These are phyloP conservation scores for Wickerhamomyces bovis DNA, from an alignment of 805 yeast species.

Conservation along the genomic window DNA sequence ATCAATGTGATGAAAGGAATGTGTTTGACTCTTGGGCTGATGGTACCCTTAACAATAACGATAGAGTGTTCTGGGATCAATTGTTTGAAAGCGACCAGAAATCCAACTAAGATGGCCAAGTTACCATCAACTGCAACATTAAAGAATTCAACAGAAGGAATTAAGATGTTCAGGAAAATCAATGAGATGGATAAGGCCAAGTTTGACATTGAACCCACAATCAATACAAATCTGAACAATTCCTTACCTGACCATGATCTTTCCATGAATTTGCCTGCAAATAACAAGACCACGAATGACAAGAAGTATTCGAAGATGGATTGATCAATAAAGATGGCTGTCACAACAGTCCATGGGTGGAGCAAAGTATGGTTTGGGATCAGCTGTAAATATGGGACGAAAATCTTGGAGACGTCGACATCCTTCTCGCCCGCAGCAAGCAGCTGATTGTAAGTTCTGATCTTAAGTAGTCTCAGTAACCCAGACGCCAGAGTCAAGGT, in stretches of 20 bases:
- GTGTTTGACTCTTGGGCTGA: conserved; percentile 54
- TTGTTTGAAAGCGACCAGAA: conserved; percentile 61
- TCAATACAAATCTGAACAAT: conserved; percentile 39
- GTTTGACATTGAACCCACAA: conserved; percentile 51
- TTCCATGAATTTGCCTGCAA: conserved; percentile 65
- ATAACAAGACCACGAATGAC: conserved; percentile 41
- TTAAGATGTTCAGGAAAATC: conserved; percentile 21
- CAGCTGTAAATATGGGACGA: conserved; percentile 55
- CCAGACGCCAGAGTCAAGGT: conserved; percentile 35
- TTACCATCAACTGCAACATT: conserved; percentile 48
- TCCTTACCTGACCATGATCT: conserved; percentile 57
- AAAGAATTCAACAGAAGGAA: conserved; percentile 17
- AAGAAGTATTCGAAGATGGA: conserved; percentile 39
- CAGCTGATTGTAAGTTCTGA: conserved; percentile 27
- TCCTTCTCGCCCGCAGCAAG: conserved; percentile 17
- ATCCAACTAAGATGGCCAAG: conserved; percentile 49
- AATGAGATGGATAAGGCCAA: conserved; percentile 27
- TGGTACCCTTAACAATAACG: conserved; percentile 38
- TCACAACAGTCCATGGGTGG: conserved; percentile 59
- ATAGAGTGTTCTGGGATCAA: conserved; percentile 56
- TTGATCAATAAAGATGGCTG: conserved; percentile 61
- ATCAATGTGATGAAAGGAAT: conserved; percentile 45
- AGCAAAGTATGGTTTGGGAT: conserved; percentile 50
- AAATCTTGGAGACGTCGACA: conserved; percentile 34
- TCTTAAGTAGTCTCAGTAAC: conserved; percentile 37